Base-by-base conservation (phyloP, 1,284 basidiomycete genomes). In the Puccinia triticina region DNA sequence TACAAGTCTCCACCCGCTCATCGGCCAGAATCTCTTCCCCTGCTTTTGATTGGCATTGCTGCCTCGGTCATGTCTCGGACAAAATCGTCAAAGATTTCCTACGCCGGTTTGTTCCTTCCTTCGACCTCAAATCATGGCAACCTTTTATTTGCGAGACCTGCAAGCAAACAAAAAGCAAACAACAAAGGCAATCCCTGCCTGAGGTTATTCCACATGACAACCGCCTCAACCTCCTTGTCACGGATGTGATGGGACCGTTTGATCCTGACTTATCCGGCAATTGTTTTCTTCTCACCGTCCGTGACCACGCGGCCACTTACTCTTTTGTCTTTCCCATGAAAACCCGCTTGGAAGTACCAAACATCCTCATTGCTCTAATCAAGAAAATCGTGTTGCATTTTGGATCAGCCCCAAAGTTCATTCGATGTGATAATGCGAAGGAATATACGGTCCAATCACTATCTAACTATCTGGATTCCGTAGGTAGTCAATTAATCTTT, bases 321-420 rank as follows among this genome's bases (percentile, higher is more conserved):
- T 29, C 40, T 2, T 72, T 43, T 72, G 40, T 46, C 21, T 72
- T 46, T 50, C n/a, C 69, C 10, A 72, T 72, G 48, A 72, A 72
- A 72, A 26, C 40, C 3, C 14, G 43, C 8, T 46, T 23, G 2
- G 43, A 72, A 50, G 69, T 72, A 2, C 69, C 40, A 1, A 18
- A 26, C 7, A 72, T 46, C 16, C n/a, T 72, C 26, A 48, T 72
- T 10, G 2, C 32, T 16, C 18, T 43, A 2, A 3, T 48, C 10
- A 46, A 72, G 26, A 2, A 8, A 1, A 46, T 72, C 40, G 5
- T 7, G 12, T 21, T 43, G 7, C 43, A 48, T 26, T 43, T 72
- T 12, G 32, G 32, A 26, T 16, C 23, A 4, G 48, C 69, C n/a
- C 43, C 69, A 2, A 72, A 48, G 50, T 72, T 21, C 26, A 14